These are phyloP conservation scores for Pyrenochaeta sp. DNA, from an alignment of 2,329 filamentous ascomycete species.

Conservation along the genomic window DNA sequence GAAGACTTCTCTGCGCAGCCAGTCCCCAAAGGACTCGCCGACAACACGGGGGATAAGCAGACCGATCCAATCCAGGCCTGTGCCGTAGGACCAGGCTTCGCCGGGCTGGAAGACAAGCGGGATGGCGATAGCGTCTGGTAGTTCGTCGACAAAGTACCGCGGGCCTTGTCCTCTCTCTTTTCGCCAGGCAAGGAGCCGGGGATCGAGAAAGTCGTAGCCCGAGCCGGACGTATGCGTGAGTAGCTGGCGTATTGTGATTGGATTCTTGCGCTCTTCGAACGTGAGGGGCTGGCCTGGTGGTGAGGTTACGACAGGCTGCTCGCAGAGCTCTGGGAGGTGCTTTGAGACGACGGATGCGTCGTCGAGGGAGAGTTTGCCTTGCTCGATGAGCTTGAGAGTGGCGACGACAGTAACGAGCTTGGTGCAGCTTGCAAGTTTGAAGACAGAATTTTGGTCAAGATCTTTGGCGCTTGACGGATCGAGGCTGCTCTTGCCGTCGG, in stretches of 20 bases:
- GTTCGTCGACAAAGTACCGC: not conserved
- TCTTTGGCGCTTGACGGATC: not conserved
- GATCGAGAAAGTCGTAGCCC: conserved; percentile 52
- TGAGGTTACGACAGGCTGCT: conserved; percentile 15
- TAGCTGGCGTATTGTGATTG: conserved; percentile 41
- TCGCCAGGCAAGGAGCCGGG: conserved; percentile 53
- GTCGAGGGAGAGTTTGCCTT: conserved; percentile 25
- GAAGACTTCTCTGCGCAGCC: conserved; percentile 34
- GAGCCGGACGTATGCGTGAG: conserved; percentile 59
- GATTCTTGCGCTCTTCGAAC: conserved; percentile 7
- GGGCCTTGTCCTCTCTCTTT: conserved; percentile 30
- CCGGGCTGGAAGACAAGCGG: conserved; percentile 50
- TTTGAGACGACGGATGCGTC: conserved; percentile 21
- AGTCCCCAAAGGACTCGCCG: conserved; percentile 22
- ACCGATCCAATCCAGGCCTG: conserved; percentile 57
- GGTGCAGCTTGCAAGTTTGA: conserved; percentile 61
- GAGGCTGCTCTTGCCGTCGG: conserved; percentile 10
- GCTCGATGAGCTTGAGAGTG: conserved; percentile 27
- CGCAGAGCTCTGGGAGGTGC: conserved; percentile 33
- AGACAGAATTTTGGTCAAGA: conserved; percentile 43
- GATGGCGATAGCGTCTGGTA: conserved; percentile 39
- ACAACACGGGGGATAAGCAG: conserved; percentile 51
- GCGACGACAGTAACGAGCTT: conserved; percentile 32
- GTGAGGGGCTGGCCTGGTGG: conserved; percentile 5
- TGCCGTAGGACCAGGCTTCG: conserved; percentile 58